Conservation (phyloP, 192 early-diverging fungal species). For the Backusella liffmaniae region DNA sequence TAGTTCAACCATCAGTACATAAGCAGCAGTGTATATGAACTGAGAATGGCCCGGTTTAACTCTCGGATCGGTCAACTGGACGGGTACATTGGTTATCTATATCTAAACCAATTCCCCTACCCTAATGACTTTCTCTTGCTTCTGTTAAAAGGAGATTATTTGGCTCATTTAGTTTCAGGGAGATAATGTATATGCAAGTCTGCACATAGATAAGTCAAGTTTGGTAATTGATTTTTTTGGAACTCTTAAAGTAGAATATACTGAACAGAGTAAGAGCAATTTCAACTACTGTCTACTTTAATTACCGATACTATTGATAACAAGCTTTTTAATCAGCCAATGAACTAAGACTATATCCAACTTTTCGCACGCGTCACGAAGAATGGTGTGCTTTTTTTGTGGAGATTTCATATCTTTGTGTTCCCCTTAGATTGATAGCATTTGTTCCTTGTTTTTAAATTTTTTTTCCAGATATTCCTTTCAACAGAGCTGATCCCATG, state of each 20-base stretch:
- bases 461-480: constrained; percentile 2
- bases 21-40: neutral
- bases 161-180: neutral
- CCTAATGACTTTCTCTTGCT: neutral
- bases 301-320: constrained; percentile 5
- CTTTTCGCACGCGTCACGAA: constrained; percentile 7
- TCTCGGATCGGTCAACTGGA: constrained; percentile 6
- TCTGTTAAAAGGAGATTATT: constrained; percentile 10
- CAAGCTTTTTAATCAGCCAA: constrained; percentile 9
- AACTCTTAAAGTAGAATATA: constrained; percentile 9
- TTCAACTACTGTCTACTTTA: neutral
- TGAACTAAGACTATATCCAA: neutral
- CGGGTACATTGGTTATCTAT: neutral
- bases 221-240: neutral
- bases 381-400: constrained; percentile 6
- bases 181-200: constrained; percentile 8
- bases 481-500: neutral
- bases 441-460: constrained; percentile 5
- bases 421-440: constrained; percentile 1
- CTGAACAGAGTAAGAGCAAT: neutral
- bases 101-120: neutral
- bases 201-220: constrained; percentile 13
- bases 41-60: neutral
- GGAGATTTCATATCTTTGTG: constrained; percentile 10
- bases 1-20: constrained; percentile 7